Conservation (phyloP, 371 early-diverging fungal species). For the Mucor racemosus region DNA sequence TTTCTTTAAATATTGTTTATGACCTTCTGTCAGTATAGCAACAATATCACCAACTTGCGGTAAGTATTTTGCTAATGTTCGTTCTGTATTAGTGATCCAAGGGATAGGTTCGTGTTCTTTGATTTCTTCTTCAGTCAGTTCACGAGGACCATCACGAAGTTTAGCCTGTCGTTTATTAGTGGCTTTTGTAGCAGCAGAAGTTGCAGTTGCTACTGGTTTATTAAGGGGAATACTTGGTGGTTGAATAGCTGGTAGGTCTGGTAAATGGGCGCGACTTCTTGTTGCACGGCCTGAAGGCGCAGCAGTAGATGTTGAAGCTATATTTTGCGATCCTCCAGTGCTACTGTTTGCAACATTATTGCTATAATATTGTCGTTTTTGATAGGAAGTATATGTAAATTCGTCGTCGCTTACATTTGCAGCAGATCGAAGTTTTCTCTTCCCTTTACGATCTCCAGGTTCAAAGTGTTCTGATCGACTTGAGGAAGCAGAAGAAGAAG, state of each 20-base stretch:
- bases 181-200: not conserved
- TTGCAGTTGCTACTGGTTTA: not conserved
- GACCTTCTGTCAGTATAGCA: constrained; percentile 69
- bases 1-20: constrained; percentile 61
- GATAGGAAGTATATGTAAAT: not conserved
- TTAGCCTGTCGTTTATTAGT: constrained; percentile 26
- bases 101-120: constrained; percentile 52
- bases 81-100: constrained; percentile 66
- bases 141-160: constrained; percentile 28
- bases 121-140: constrained; percentile 40
- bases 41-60: constrained; percentile 74
- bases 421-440: constrained; percentile 34
- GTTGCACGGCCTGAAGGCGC: constrained; percentile 10
- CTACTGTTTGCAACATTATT: not conserved
- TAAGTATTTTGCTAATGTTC: constrained; percentile 65
- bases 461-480: not conserved
- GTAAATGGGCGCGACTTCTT: constrained; percentile 14
- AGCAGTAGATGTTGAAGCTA: not conserved
- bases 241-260: not conserved
- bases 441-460: constrained; percentile 43
- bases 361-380: not conserved
- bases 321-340: not conserved
- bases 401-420: constrained; percentile 38
- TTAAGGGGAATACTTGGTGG: not conserved
- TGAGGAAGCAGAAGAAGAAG: not conserved